Conservation (phyloP, 2,329 filamentous ascomycete genomes). For the Microcera coccophila region DNA sequence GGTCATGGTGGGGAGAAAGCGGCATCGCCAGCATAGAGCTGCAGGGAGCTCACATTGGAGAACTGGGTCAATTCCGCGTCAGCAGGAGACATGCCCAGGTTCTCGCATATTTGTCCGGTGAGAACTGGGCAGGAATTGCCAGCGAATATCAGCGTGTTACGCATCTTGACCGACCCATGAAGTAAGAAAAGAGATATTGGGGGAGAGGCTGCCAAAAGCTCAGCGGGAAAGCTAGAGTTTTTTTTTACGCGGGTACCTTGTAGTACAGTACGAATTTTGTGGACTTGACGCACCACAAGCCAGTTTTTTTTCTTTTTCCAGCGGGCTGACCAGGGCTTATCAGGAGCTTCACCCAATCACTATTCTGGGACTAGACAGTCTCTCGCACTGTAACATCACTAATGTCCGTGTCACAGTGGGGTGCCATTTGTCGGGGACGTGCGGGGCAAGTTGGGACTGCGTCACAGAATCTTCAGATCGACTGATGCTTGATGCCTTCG, state of each 20-base stretch:
- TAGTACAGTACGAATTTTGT: slow-evolving; percentile 11
- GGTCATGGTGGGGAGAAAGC: not conserved
- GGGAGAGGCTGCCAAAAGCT: slow-evolving; percentile 18
- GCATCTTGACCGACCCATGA: slow-evolving; percentile 45
- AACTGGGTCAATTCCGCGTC: slow-evolving; percentile 65
- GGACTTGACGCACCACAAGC: not conserved
- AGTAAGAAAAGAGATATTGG: slow-evolving; percentile 22
- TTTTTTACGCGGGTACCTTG: slow-evolving; percentile 17
- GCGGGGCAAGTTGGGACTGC: slow-evolving; percentile 23
- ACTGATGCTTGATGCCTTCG: too few species aligned
- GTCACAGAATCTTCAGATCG: slow-evolving; percentile 1
- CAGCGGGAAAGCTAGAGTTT: slow-evolving; percentile 22
- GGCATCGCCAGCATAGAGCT: not conserved
- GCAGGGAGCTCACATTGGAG: slow-evolving; percentile 57
- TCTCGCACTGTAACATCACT: not conserved
- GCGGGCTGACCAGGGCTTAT: slow-evolving; percentile 4
- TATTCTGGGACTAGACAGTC: slow-evolving; percentile 13
- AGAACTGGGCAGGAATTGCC: slow-evolving; percentile 64
- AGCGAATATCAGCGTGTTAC: slow-evolving; percentile 64
- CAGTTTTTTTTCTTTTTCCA: slow-evolving; percentile 8
- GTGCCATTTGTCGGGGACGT: slow-evolving; percentile 6
- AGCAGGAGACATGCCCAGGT: slow-evolving; percentile 62
- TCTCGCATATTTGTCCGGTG: slow-evolving; percentile 63
- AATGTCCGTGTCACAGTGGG: slow-evolving; percentile 14
- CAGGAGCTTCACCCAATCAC: slow-evolving; percentile 2